Base-by-base conservation (phyloP, 116 monocot genomes). In the Phalaenopsis hybrid region DNA sequence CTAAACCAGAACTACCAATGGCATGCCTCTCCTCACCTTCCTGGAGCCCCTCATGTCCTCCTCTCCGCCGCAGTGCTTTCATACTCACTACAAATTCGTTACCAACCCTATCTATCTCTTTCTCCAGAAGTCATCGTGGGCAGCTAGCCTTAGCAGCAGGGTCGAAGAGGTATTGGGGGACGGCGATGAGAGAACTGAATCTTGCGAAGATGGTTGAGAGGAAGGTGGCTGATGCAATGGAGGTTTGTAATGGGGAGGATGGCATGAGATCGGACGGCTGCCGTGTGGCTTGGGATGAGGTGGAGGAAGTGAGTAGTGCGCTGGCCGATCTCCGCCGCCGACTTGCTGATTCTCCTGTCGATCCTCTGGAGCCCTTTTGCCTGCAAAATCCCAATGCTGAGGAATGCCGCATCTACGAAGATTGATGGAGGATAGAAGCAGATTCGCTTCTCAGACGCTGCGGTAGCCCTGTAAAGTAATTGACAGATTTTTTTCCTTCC, bases 271-370 rank as follows among this genome's bases (percentile, higher is more conserved):
- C 88, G 5, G 90, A 88, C 11, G 90, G 81, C 58, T 95, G 93
- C 91, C 85, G 75, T 83, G 95, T 95, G 49, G 93, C 91, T 15
- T 95, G 95, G 95, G 95, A 95, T 81, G 93, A 95, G 89, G 95
- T 95, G 46, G 95, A 95, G 87, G 95, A 95, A 87, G 81, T 95
- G 28, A 95, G 93, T 90, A 84, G 82, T 80, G 95, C 95, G 77
- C 91, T 86, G 86, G 95, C 95, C 33, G 73, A 91, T 65, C 89
- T 93, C 79, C 88, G 86, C 67, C 82, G 88, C 21, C 82, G 80
- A 81, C 21, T 89, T 34, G 83, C 78, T 13, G 85, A 85, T 59
- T 58, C 67, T 74, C 78, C 28, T 58, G 76, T 31, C 34, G 93
- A 95, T 51, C 95, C 93, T 17, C 89, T 95, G 49, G 90, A 95